Evolutionary conservation across 139 green algal genomes (phyloP), one percentile per base, ranked within the genome.

Genomic region (Gonium pectorale): DNA sequence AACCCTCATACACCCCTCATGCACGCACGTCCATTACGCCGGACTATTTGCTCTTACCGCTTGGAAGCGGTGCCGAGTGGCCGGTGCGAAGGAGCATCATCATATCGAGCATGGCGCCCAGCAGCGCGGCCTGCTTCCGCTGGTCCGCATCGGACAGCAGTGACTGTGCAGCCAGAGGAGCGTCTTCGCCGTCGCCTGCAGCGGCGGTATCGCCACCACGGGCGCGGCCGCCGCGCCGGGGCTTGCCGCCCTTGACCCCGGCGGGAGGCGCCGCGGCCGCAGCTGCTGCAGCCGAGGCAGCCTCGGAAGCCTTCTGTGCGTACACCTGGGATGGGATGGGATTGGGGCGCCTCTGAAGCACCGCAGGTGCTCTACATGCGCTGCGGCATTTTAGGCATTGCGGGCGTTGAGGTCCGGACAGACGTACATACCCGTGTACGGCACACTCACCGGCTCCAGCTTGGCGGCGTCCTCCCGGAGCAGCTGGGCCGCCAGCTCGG

Each of bases 401-500:
- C n/a, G n/a, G n/a, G n/a, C n/a, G n/a, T n/a, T n/a, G n/a, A n/a
- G n/a, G n/a, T n/a, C n/a, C n/a, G n/a, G n/a, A n/a, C n/a, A n/a
- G n/a, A n/a, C n/a, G n/a, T n/a, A n/a, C n/a, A n/a, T n/a, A n/a
- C n/a, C n/a, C n/a, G n/a, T n/a, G n/a, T n/a, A n/a, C n/a, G n/a
- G n/a, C n/a, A 38, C 38, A 54, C 80, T 38, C 54, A 87, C 64
- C 44, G 13, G 60, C 17, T 85, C 77, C 41, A 70, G 74, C 51
- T 75, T 62, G 3, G 73, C 51, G 0, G 71, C 94, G 37, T 90
- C 79, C 33, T 93, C 83, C 60, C 90, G 64, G 56, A 97, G 90
- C 82, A 95, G 74, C 41, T 81, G 73, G 21, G 85, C 88, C 37
- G 92, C 93, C 75, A 97, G 90, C 44, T 90, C 91, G 37, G 94